Evolutionary conservation across 257 asterid species (phyloP), one percentile per base, ranked within the genome.

Genomic region (Gentiana macrophylla): DNA sequence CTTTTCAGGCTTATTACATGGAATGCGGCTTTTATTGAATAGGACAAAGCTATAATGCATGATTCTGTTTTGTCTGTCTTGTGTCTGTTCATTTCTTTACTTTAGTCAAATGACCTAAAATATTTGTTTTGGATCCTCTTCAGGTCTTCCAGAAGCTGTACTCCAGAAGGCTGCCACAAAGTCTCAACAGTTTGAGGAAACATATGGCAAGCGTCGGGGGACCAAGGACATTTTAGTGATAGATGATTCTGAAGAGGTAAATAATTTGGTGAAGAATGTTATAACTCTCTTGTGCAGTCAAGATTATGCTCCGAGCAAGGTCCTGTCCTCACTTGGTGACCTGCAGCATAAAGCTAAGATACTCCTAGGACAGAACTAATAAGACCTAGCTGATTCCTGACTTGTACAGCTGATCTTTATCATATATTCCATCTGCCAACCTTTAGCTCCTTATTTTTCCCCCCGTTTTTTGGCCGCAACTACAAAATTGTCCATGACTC

Each of bases 131-230:
- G 34, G 43, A 58, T 2, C 47, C 56, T 56, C 69, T 57, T 50
- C 80, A 91, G 97, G 98, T 59, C 93, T 91, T 61, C 98, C 97
- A 13, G 90, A 87, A 68, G 35, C 61, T 7, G 87, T 91, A 64
- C 86, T 91, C 34, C 71, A 66, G 45, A 83, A 78, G 64, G 98
- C 98, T 37, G 77, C 84, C 35, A 78, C 78, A 1, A 87, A 81
- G 76, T 91, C 97, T 37, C 72, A 57, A 63, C 90, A 83, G 68
- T 88, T 91, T 56, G 96, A 87, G 67, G 74, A 61, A 57, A 77
- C 69, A 57, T 76, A 79, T 46, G 96, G 90, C 59, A 77, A 60
- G 45, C 54, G 37, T 32, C 34, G 56, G 62, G 66, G 49, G 43
- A 38, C 62, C 34, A 61, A 54, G 50, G 63, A 56, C 57, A 61